Percentiles rank a stretch among this genome's conserved stretches.
These are phyloP conservation scores for Hansfordia pulvinata DNA, from an alignment of 2,329 filamentous ascomycete species.

Conservation along the genomic window DNA sequence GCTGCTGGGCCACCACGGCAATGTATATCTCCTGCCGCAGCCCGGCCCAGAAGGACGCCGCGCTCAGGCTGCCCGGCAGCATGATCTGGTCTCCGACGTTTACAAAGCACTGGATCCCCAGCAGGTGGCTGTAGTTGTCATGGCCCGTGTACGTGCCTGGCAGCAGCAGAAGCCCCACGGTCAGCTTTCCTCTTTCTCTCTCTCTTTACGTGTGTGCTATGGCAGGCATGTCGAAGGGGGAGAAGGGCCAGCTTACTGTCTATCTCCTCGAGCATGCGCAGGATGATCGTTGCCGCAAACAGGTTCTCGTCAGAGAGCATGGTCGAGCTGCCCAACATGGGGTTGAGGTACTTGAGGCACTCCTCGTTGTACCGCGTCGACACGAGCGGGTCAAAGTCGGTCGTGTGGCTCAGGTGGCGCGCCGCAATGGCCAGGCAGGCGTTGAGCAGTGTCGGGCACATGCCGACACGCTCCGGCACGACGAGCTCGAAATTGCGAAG, in stretches of 20 bases:
- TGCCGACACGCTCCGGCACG: slow-evolving; percentile 37
- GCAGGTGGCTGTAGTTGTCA: slow-evolving; percentile 30
- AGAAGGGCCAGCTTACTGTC: slow-evolving; percentile 15
- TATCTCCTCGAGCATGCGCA: slow-evolving; percentile 36
- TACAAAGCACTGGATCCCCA: slow-evolving; percentile 32
- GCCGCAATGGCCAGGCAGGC: slow-evolving; percentile 43
- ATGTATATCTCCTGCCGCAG: slow-evolving; percentile 46
- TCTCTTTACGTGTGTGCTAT: slow-evolving; percentile 8
- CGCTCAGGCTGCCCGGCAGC: slow-evolving; percentile 26
- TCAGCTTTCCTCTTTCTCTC: slow-evolving; percentile 10
- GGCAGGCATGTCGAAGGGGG: not conserved
- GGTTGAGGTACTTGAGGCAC: slow-evolving; percentile 35
- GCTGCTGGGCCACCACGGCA: slow-evolving; percentile 31
- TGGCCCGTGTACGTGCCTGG: slow-evolving; percentile 25
- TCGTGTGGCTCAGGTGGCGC: slow-evolving; percentile 35
- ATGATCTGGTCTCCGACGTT: slow-evolving; percentile 25
- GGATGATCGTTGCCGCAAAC: slow-evolving; percentile 35
- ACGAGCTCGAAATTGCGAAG: slow-evolving; percentile 34
- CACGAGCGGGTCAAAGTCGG: slow-evolving; percentile 30
- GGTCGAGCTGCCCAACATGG: slow-evolving; percentile 25
- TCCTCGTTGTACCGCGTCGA: slow-evolving; percentile 38
- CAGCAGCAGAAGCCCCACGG: no score
- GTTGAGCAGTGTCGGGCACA: slow-evolving; percentile 36
- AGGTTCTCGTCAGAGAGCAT: slow-evolving; percentile 33
- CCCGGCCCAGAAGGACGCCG: slow-evolving; percentile 43